Conservation (phyloP, 2,329 filamentous ascomycete genomes). For the Xylariaceae sp. region DNA sequence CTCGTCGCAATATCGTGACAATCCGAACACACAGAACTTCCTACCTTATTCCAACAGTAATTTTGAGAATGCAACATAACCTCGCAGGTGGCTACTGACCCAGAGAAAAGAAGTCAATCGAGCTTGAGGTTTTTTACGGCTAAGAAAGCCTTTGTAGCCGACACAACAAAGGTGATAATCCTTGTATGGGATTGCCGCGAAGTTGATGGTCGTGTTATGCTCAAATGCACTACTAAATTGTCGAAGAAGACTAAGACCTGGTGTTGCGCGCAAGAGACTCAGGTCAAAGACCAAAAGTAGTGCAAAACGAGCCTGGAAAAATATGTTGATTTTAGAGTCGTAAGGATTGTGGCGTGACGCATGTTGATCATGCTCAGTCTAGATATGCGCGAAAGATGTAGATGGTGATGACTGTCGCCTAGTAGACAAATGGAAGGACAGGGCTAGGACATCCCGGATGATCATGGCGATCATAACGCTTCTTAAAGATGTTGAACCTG, state of each 20-base stretch:
- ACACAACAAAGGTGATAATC: no score
- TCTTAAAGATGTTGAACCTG: constrained; percentile 19
- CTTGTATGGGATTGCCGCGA: no score
- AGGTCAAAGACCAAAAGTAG: neutral
- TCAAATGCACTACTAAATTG: neutral
- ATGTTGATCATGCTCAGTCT: neutral
- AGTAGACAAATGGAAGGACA: no score
- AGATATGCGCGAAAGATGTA: neutral
- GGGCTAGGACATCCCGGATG: no score
- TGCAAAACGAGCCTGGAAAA: neutral
- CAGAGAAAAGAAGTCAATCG: no score
- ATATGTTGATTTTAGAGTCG: neutral
- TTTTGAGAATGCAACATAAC: no score
- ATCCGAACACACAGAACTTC: no score
- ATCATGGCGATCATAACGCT: neutral
- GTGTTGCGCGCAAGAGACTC: neutral
- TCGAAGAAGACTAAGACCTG: neutral
- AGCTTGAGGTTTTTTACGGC: no score
- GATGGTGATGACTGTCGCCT: neutral
- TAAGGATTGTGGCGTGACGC: neutral
- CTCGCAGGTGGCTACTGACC: no score
- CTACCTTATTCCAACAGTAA: no score
- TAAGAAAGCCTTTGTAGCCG: no score
- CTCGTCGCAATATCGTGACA: no score
- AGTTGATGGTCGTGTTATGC: neutral